Evolutionary conservation across 2,329 filamentous ascomycete genomes (phyloP), one percentile per base, ranked within the genome.

Genomic region (Penicillium janthinellum): DNA sequence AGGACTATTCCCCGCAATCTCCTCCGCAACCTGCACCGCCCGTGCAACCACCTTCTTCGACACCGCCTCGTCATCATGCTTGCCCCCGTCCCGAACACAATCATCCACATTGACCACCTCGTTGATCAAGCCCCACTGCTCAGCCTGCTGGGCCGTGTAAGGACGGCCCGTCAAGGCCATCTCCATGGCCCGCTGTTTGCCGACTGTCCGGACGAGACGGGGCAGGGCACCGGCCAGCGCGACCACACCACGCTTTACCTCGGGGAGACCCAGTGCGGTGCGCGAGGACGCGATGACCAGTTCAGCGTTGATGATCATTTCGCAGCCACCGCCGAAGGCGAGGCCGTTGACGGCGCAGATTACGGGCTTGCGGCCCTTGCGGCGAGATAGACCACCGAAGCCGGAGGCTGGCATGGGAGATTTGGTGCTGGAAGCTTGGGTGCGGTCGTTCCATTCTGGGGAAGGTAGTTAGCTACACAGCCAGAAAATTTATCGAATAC

Each of bases 311-410:
- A 90, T 79, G 17, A 86, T 83, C 78, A 92, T 91, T 78, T 94
- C 90, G 75, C 89, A 86, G 1, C 90, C 90, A 44, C 90, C 90
- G 44, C 90, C 90, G 41, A 90, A 82, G 58, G 88, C 90, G 14
- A 90, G 78, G 0, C 90, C 90, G 69, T 92, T 91, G 22, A 93
- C 87, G 0, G 90, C 90, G 4, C 86, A 88, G 20, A 94, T 82
- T 44, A 94, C 80, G 3, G 90, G 90, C 69, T 94, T 94, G 47
- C 74, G 73, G n/a, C 80, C 79, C 8, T 67, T 69, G 28, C 80
- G 76, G 15, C 77, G 75, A 15, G 79, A 79, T 6, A 83, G 72
- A 0, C 76, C 78, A 37, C 73, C 78, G 58, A 81, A 80, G 12
- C 78, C 78, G 7, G 67, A 70, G 11, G 67, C 44, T 4, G 75